Percentiles rank a stretch among this genome's conserved stretches.
These are phyloP conservation scores for Agarophyton chilense DNA, from an alignment of 23 red algal species.

Conservation along the genomic window DNA sequence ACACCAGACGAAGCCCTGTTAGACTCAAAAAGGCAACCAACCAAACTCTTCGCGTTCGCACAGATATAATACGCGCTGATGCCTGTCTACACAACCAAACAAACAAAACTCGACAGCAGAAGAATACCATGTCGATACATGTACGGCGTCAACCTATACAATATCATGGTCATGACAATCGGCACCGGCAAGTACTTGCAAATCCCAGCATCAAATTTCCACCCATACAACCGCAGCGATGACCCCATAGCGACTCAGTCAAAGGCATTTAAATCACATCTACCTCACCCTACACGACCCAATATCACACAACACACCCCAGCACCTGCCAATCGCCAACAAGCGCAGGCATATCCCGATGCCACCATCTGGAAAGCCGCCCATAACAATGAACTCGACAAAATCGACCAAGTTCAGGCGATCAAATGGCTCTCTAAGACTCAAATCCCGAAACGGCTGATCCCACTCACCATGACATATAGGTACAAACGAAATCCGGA, in stretches of 20 bases:
- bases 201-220: conserved; percentile 26
- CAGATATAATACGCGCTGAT: not conserved
- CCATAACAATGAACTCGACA: conserved; percentile 27
- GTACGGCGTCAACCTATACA: not conserved
- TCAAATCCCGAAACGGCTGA: not conserved
- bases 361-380: not conserved
- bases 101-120: not conserved
- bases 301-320: not conserved
- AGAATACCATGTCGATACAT: conserved; percentile 9
- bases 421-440: conserved; percentile 14
- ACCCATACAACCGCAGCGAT: not conserved
- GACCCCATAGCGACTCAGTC: conserved; percentile 13
- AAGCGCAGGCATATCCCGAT: conserved; percentile 18
- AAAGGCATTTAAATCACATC: not conserved
- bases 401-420: not conserved
- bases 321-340: not conserved
- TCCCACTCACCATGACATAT: conserved; percentile 18
- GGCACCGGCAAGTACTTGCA: conserved; percentile 18
- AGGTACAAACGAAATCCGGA: not conserved
- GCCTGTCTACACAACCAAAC: not conserved
- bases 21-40: not conserved
- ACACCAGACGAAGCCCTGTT: not conserved
- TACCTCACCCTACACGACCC: not conserved
- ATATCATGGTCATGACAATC: not conserved
- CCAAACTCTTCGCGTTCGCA: not conserved